These are phyloP conservation scores for Cenchrus purpureus DNA, from an alignment of 176 grass and related monocot genomes.

Conservation along the genomic window DNA sequence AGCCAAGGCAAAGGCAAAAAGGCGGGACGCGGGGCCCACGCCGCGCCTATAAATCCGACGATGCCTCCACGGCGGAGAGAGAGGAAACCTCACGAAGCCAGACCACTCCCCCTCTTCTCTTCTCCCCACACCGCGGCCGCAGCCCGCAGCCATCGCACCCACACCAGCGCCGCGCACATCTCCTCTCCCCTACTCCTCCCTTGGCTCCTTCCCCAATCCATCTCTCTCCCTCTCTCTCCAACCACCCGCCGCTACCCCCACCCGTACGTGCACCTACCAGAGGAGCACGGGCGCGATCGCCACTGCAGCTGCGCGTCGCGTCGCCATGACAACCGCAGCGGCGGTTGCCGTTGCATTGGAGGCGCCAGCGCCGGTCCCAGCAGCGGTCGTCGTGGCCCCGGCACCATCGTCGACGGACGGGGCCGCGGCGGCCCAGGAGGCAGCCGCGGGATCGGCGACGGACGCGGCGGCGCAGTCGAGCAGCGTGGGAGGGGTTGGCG, in stretches of 20 bases:
- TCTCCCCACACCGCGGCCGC: not conserved
- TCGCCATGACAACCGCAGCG: conserved; percentile 34
- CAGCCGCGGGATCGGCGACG: not conserved
- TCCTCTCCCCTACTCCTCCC: not conserved
- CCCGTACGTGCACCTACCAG: not conserved
- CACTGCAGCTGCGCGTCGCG: not conserved
- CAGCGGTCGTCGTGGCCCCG: not conserved
- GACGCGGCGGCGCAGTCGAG: not conserved
- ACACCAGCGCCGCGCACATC: not conserved
- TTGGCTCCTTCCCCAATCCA: not conserved
- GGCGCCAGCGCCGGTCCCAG: not conserved
- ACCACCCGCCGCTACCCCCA: conserved; percentile 2
- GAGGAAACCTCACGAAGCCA: not conserved
- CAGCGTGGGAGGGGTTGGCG: not conserved
- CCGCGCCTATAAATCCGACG: conserved; percentile 15
- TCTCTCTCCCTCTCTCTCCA: not conserved
- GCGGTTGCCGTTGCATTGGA: not conserved
- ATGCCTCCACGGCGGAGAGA: not conserved
- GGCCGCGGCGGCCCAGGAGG: not conserved
- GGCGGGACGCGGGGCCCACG: not conserved
- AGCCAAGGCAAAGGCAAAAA: not conserved
- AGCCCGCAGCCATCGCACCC: not conserved
- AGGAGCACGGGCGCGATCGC: not conserved
- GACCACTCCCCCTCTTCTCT: not conserved
- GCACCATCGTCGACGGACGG: not conserved